Conservation (phyloP, 2,329 filamentous ascomycete species). For the Colletotrichum orchidophilum region DNA sequence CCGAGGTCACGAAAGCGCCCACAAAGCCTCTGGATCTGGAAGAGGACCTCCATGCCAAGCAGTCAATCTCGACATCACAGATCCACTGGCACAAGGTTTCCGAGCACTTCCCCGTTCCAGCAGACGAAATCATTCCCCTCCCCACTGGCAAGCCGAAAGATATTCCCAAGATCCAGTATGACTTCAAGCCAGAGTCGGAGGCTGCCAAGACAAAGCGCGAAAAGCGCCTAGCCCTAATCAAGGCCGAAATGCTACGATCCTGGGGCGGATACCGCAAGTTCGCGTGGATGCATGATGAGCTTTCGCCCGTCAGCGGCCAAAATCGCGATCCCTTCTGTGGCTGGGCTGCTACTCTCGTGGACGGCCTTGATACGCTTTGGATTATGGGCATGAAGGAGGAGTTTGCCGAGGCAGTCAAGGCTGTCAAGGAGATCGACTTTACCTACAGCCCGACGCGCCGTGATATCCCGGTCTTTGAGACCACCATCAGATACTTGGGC, state of each 20-base stretch:
- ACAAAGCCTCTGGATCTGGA: constrained; percentile 7
- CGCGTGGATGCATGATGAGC: constrained; percentile 89
- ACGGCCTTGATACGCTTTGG: constrained; percentile 85
- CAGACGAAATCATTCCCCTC: constrained; percentile 76
- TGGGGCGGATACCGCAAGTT: constrained; percentile 84
- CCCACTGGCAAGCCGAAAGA: constrained; percentile 75
- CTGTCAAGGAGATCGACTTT: constrained; percentile 82
- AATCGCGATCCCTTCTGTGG: constrained; percentile 86
- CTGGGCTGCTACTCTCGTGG: constrained; percentile 89
- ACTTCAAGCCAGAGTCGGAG: constrained; percentile 73
- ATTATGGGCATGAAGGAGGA: constrained; percentile 84
- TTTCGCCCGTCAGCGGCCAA: constrained; percentile 75
- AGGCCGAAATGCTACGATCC: constrained; percentile 77
- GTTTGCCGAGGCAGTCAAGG: constrained; percentile 80
- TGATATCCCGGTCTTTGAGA: constrained; percentile 92
- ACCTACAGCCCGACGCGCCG: constrained; percentile 69
- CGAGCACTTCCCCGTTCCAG: constrained; percentile 81
- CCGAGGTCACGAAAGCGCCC: constrained; percentile 21
- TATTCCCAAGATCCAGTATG: constrained; percentile 81
- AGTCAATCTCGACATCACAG: constrained; percentile 28
- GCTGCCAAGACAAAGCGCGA: constrained; percentile 69
- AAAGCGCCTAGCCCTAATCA: constrained; percentile 73
- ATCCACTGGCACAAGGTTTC: constrained; percentile 78
- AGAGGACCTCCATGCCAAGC: constrained; percentile 34
- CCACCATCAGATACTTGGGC: constrained; percentile 89